phyloP scores from a whole-genome alignment of 208 protist genomes.

The Trypanosomatidae sp. region DNA sequence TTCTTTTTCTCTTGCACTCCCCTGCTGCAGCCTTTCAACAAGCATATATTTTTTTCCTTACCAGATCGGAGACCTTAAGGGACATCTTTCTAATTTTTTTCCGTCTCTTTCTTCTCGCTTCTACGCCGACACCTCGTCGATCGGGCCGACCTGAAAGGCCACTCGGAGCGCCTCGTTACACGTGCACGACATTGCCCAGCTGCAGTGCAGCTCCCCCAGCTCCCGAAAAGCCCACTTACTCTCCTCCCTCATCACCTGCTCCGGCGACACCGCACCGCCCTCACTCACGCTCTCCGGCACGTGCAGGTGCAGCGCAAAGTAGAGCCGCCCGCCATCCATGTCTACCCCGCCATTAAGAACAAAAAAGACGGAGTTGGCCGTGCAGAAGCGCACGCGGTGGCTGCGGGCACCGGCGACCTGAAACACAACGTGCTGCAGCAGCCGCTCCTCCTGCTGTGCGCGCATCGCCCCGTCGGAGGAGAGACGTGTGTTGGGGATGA shows the following conservation, averaged over 20 bases:
- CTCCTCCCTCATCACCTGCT: constrained; percentile 26
- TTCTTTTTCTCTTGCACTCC: too few relatives aligned
- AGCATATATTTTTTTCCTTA: too few relatives aligned
- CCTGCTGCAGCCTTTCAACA: too few relatives aligned
- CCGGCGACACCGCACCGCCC: constrained; percentile 1
- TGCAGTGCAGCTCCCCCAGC: constrained; percentile 47
- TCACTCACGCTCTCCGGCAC: constrained; percentile 3
- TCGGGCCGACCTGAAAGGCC: constrained; percentile 25
- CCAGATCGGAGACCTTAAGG: too few relatives aligned
- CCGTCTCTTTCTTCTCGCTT: not conserved
- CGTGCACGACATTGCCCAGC: constrained; percentile 63
- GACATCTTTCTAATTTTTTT: too few relatives aligned
- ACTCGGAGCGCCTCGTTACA: constrained; percentile 60
- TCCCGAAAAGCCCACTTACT: constrained; percentile 39
- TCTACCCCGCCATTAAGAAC: constrained; percentile 49
- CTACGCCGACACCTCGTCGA: not conserved
- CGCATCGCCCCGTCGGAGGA: constrained; percentile 21
- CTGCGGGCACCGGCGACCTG: constrained; percentile 37
- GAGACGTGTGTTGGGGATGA: constrained; percentile 54
- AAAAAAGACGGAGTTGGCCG: constrained; percentile 49
- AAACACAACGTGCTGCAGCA: constrained; percentile 61
- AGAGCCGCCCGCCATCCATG: constrained; percentile 66
- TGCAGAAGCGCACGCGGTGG: constrained; percentile 38
- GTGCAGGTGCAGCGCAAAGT: constrained; percentile 70
- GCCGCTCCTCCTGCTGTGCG: constrained; percentile 33